A percentile compares a stretch with the other conserved stretches of the same genome.
phyloP scores from a whole-genome alignment of 805 yeast species.

The Yarrowia deformans region DNA sequence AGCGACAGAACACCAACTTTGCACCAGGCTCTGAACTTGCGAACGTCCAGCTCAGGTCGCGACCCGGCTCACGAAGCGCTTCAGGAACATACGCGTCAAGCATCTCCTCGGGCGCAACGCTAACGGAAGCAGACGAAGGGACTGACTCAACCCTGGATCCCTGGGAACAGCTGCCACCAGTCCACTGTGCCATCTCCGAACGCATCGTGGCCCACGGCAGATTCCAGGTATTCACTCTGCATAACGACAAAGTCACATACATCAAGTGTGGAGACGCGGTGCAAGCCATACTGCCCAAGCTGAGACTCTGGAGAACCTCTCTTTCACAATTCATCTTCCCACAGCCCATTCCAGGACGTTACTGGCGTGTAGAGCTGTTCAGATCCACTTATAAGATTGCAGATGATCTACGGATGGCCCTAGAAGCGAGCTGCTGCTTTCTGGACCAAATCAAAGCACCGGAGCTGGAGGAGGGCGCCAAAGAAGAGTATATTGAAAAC shows the following conservation, averaged over 20 bases:
- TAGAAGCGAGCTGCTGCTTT: slow-evolving; percentile 29
- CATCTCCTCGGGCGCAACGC: slow-evolving; percentile 23
- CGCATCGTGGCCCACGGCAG: slow-evolving; percentile 38
- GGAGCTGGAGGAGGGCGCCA: slow-evolving; percentile 31
- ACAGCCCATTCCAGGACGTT: slow-evolving; percentile 75
- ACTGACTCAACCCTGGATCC: neutral
- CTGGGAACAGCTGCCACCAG: slow-evolving; percentile 31
- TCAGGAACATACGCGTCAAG: slow-evolving; percentile 28
- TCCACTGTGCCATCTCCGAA: slow-evolving; percentile 36
- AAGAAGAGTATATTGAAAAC: slow-evolving; percentile 33
- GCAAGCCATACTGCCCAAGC: slow-evolving; percentile 74
- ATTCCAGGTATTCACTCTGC: slow-evolving; percentile 35
- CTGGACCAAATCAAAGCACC: slow-evolving; percentile 26
- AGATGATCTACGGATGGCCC: slow-evolving; percentile 29
- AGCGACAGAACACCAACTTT: slow-evolving; percentile 11
- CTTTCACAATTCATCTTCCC: slow-evolving; percentile 64
- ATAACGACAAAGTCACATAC: slow-evolving; percentile 51
- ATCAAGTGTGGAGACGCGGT: slow-evolving; percentile 72
- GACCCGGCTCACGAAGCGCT: slow-evolving; percentile 23
- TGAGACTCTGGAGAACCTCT: slow-evolving; percentile 62
- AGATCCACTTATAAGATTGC: slow-evolving; percentile 43
- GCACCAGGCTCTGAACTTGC: slow-evolving; percentile 22
- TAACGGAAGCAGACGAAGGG: slow-evolving; percentile 6
- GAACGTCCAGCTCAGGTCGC: slow-evolving; percentile 28
- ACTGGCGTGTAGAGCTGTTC: slow-evolving; percentile 62